Conservation (phyloP, 2,329 filamentous ascomycete species). For the Aureobasidium vineae region DNA sequence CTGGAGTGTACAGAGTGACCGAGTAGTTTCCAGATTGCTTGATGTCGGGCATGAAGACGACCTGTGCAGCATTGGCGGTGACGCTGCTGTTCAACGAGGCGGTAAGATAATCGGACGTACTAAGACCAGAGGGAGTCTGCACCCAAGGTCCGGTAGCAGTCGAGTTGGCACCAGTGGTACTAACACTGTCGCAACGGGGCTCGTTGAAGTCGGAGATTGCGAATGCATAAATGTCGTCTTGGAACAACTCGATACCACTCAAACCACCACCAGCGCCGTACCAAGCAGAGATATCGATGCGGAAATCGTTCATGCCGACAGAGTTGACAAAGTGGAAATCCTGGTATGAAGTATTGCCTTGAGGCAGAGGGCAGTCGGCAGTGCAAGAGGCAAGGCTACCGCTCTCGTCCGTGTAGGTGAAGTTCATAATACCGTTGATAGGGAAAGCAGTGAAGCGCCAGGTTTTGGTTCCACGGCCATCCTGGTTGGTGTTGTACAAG, state of each 20-base stretch:
- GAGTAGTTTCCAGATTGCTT: slow-evolving; percentile 88
- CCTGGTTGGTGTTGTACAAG: slow-evolving; percentile 80
- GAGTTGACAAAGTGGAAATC: slow-evolving; percentile 89
- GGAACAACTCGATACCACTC: slow-evolving; percentile 80
- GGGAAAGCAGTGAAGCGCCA: slow-evolving; percentile 85
- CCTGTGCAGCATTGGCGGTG: slow-evolving; percentile 59
- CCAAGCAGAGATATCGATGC: slow-evolving; percentile 80
- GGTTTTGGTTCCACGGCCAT: slow-evolving; percentile 78
- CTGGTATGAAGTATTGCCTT: slow-evolving; percentile 67
- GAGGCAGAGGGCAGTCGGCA: slow-evolving; percentile 76
- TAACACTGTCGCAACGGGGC: slow-evolving; percentile 68
- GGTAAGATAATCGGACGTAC: slow-evolving; percentile 73
- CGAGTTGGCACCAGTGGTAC: slow-evolving; percentile 61
- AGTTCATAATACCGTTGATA: slow-evolving; percentile 90
- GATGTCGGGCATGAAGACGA: slow-evolving; percentile 81
- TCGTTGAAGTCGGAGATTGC: slow-evolving; percentile 88
- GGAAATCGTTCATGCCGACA: slow-evolving; percentile 84
- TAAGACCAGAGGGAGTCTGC: slow-evolving; percentile 64
- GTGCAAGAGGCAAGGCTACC: slow-evolving; percentile 72
- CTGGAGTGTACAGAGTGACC: slow-evolving; percentile 87
- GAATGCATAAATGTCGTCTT: slow-evolving; percentile 68
- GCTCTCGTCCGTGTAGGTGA: slow-evolving; percentile 79
- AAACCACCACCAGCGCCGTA: slow-evolving; percentile 84
- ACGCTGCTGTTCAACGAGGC: slow-evolving; percentile 52
- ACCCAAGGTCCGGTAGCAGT: slow-evolving; percentile 73